Evolutionary conservation across 2,329 filamentous ascomycete species (phyloP).

Genomic region (Penicillium janthinellum): DNA sequence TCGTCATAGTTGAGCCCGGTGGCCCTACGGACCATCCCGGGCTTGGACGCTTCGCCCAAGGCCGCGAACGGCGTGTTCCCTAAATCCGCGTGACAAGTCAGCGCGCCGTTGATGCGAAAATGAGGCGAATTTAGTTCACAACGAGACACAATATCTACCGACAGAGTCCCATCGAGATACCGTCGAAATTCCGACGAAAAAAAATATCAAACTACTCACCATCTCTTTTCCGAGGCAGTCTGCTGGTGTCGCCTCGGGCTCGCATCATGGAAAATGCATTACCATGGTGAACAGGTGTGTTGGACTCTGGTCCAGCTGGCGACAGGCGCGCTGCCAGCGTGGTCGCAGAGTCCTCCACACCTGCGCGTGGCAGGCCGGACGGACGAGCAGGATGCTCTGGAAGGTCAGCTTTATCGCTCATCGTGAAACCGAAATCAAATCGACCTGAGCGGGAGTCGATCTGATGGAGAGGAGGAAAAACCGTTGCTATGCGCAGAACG

Average conservation of each 20-base stretch:
- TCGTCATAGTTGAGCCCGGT: slow-evolving; percentile 28
- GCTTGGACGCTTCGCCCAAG: background rate
- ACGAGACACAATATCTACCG: too few species aligned
- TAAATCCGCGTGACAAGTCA: background rate
- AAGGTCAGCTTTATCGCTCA: background rate
- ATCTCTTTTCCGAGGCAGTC: slow-evolving; percentile 1
- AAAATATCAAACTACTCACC: slow-evolving; percentile 5
- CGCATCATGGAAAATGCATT: slow-evolving; percentile 34
- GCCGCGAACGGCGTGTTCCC: background rate
- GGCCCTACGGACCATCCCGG: slow-evolving; percentile 16
- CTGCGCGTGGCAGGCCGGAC: too few species aligned
- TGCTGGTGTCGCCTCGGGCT: slow-evolving; percentile 7
- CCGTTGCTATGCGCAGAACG: too few species aligned
- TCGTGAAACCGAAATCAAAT: too few species aligned
- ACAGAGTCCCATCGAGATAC: too few species aligned
- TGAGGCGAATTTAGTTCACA: background rate
- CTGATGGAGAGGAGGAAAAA: background rate
- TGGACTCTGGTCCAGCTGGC: background rate
- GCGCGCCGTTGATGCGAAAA: background rate
- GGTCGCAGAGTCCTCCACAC: background rate
- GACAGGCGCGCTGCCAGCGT: background rate
- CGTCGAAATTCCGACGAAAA: too few species aligned
- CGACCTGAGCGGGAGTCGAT: background rate
- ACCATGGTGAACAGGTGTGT: slow-evolving; percentile 22
- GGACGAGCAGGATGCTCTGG: background rate